phyloP scores from a whole-genome alignment of 257 asterid species.

The Nicotiana paniculata region DNA sequence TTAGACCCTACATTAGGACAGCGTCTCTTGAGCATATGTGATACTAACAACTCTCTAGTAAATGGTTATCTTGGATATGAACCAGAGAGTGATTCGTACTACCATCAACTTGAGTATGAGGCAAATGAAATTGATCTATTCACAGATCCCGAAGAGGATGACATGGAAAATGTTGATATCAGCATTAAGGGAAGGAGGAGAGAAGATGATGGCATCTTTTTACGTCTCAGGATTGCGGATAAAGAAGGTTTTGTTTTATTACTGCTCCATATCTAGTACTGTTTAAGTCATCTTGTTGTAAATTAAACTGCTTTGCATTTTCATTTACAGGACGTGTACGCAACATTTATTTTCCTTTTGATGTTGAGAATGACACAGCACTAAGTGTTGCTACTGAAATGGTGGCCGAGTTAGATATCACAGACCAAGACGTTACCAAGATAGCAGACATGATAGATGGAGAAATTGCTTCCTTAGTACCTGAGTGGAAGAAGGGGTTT shows the following conservation, averaged over 20 bases:
- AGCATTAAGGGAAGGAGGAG: conserved; percentile 57
- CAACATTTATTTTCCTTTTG: conserved; percentile 79
- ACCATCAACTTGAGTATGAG: conserved; percentile 37
- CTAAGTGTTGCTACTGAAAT: conserved; percentile 76
- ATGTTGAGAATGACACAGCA: conserved; percentile 63
- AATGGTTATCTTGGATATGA: conserved; percentile 47
- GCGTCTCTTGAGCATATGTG: conserved; percentile 41
- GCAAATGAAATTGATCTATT: conserved; percentile 48
- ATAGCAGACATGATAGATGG: conserved; percentile 81
- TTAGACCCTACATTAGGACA: conserved; percentile 38
- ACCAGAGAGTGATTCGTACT: conserved; percentile 37
- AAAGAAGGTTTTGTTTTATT: conserved; percentile 53
- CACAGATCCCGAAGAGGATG: conserved; percentile 45
- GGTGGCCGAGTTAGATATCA: conserved; percentile 83
- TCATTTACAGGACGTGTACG: conserved; percentile 59
- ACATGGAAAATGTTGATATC: conserved; percentile 44
- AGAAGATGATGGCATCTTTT: conserved; percentile 59
- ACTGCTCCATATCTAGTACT: background rate
- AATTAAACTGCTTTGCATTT: background rate
- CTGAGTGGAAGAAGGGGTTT: conserved; percentile 62
- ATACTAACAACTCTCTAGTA: conserved; percentile 34
- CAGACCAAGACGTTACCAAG: conserved; percentile 68
- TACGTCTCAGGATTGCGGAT: conserved; percentile 76
- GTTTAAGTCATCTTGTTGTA: background rate
- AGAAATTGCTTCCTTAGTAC: conserved; percentile 62